Evolutionary conservation across 495 filamentous ascomycete species (phyloP).

Genomic region (Talaromyces nanjingensis): DNA sequence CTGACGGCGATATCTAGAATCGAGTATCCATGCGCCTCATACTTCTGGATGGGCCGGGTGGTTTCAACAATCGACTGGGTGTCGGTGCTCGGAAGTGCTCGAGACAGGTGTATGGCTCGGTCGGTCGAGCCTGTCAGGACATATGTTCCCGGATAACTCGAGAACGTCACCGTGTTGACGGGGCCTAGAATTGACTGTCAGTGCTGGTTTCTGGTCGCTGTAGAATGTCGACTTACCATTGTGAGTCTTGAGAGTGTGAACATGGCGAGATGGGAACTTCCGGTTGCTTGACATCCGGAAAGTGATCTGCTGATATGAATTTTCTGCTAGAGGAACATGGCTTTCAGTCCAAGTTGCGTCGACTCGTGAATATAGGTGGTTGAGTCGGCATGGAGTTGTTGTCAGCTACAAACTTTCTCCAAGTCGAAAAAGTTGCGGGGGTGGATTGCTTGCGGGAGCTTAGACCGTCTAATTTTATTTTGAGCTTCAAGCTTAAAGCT

Average conservation of each 20-base stretch:
- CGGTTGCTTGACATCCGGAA: conserved; percentile 25
- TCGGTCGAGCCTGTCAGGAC: conserved; percentile 84
- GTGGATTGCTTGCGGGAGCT: conserved; percentile 2
- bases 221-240: conserved; percentile 23
- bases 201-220: not conserved
- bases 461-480: not conserved
- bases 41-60: conserved; percentile 67
- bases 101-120: conserved; percentile 77
- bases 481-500: not conserved
- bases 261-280: conserved; percentile 26
- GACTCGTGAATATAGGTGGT: not conserved
- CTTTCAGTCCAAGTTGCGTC: not conserved
- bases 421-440: not conserved
- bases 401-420: not conserved
- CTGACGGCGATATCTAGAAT: conserved; percentile 74
- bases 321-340: not conserved
- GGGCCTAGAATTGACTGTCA: conserved; percentile 19
- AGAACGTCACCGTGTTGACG: conserved; percentile 37
- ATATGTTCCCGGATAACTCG: conserved; percentile 33
- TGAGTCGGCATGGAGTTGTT: not conserved
- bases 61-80: conserved; percentile 29
- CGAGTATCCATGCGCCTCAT: conserved; percentile 83
- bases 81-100: conserved; percentile 42
- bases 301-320: not conserved
- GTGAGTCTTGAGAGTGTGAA: conserved; percentile 41